A percentile compares a stretch with the other conserved stretches of the same genome.
These are phyloP conservation scores for Pelomyxa schiedti DNA, from an alignment of 78 protist species.

Conservation along the genomic window DNA sequence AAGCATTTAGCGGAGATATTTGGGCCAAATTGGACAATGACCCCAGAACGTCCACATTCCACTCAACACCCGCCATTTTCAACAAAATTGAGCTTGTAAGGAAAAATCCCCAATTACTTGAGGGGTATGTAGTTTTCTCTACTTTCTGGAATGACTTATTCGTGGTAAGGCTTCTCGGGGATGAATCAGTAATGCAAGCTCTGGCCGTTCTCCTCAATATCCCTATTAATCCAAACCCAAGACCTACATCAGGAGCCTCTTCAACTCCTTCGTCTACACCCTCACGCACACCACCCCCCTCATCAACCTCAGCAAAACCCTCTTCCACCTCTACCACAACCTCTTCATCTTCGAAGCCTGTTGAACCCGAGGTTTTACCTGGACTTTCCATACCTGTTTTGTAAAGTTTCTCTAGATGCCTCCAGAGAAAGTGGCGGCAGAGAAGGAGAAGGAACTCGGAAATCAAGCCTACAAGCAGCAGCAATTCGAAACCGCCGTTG, in stretches of 20 bases:
- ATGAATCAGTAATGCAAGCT: conserved; percentile 20
- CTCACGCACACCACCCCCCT: neutral
- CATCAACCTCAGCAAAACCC: neutral
- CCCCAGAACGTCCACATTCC: conserved; percentile 38
- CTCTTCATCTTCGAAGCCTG: neutral
- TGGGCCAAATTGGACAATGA: neutral
- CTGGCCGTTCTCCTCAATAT: conserved; percentile 45
- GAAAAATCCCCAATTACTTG: neutral
- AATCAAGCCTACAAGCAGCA: conserved; percentile 57
- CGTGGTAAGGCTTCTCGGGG: too few species aligned
- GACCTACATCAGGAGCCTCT: neutral
- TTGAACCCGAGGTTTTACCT: neutral
- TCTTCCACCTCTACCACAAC: neutral
- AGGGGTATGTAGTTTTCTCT: neutral
- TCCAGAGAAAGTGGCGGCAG: conserved; percentile 27
- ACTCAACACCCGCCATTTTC: conserved; percentile 45
- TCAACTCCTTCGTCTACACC: neutral
- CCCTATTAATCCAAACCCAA: neutral
- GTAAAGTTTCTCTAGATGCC: neutral
- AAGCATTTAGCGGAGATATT: neutral
- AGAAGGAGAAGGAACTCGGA: conserved; percentile 53
- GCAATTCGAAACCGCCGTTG: conserved; percentile 55
- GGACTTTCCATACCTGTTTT: neutral
- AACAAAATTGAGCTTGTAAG: conserved; percentile 7
- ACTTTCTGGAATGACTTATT: neutral